These are phyloP conservation scores for Eutypa lata DNA, from an alignment of 2,329 filamentous ascomycete species.

Conservation along the genomic window DNA sequence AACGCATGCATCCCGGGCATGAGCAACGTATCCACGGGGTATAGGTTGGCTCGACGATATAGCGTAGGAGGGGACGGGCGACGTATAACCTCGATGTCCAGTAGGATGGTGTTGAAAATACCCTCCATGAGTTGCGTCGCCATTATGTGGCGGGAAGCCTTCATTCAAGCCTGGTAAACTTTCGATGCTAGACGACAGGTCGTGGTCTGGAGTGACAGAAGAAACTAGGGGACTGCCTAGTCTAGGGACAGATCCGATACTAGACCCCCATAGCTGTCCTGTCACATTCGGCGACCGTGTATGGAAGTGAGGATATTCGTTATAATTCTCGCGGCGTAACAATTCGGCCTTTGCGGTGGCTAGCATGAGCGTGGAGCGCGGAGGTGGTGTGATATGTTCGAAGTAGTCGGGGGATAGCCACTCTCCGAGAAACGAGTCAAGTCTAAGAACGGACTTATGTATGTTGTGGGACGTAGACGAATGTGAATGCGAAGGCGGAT, in stretches of 20 bases:
- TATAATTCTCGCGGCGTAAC: conserved; percentile 70
- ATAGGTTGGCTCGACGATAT: conserved; percentile 78
- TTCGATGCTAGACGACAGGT: conserved; percentile 13
- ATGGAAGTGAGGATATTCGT: conserved; percentile 41
- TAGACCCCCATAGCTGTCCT: conserved; percentile 38
- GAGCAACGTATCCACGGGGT: conserved; percentile 81
- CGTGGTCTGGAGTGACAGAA: conserved; percentile 13
- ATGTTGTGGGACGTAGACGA: conserved; percentile 22
- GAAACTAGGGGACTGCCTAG: conserved; percentile 20
- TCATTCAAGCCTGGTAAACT: conserved; percentile 17
- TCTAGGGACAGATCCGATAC: conserved; percentile 4
- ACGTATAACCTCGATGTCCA: conserved; percentile 54
- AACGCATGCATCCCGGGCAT: conserved; percentile 83
- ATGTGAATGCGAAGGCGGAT: conserved; percentile 8
- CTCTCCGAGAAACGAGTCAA: conserved; percentile 92
- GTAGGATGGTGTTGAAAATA: conserved; percentile 5
- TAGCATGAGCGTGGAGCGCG: conserved; percentile 81
- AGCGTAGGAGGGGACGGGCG: conserved; percentile 79
- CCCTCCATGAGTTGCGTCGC: conserved; percentile 6
- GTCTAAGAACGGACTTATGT: conserved; percentile 64
- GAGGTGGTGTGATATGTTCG: conserved; percentile 85
- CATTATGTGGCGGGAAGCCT: conserved; percentile 12
- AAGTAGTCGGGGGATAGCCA: conserved; percentile 95
- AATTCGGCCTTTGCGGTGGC: conserved; percentile 85
- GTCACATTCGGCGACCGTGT: conserved; percentile 23